Base-by-base conservation (phyloP, 2,329 filamentous ascomycete genomes). In the Zymoseptoria crescenta region DNA sequence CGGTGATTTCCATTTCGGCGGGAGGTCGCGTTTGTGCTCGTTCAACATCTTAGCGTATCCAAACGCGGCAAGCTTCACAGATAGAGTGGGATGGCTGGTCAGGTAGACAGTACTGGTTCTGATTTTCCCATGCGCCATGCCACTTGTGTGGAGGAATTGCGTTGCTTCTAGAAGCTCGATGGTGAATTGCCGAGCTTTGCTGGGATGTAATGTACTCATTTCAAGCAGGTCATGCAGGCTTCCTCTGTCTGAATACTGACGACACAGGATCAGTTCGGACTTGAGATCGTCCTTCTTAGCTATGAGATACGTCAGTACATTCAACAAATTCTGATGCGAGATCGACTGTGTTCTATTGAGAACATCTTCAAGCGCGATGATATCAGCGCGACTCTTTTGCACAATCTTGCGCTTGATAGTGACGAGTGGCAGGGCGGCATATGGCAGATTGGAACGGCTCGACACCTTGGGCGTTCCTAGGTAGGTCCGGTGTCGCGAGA, bases 151-250 rank as follows among this genome's bases (percentile, higher is more conserved):
- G 56, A 96, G 84, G 71, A 88, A 96, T 59, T 91, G 88, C 28
- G 99, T 78, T 0, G 87, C 94, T 75, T 96, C 91, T 27, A 99
- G 82, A 19, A 99, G 80, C 68, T 96, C 91, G 60, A 92, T 85
- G n/a, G 91, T 94, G 87, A 91, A 97, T 24, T 89, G 86, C 56
- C 91, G 87, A 51, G 92, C 86, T 70, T 87, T 92, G 63, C 84
- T 83, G 55, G 89, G 82, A 49, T 87, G 83, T 55, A 96, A 27
- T 77, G 28, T 62, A 60, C 88, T 90, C 49, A 91, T 85, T 58
- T 93, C 87, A 29, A 99, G 79, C 20, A 95, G 79, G 67, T 96
- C 91, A 28, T 87, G 84, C 13, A 99, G 76, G 0, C 92, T 89
- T 0, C 91, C 91, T 56, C 72, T 19, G 53, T 53, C 54, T 20